phyloP scores from a whole-genome alignment of 2,329 filamentous ascomycete species.

The Cyanodermella asteris region DNA sequence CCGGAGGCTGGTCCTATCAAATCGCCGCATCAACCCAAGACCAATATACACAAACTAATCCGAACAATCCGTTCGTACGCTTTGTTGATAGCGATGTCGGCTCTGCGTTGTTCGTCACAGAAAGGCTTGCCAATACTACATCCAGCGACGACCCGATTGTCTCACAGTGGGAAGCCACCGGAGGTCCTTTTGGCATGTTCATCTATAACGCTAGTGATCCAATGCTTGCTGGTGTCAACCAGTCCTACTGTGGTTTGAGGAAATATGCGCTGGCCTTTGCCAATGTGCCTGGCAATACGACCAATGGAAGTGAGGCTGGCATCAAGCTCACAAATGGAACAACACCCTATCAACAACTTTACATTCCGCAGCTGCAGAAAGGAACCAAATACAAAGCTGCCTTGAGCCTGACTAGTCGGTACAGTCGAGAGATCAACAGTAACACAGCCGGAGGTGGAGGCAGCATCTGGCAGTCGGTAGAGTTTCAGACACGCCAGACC shows the following conservation, averaged over 20 bases:
- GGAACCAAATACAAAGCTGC: too few species aligned
- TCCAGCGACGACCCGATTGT: conserved; percentile 22
- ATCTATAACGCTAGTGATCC: conserved; percentile 38
- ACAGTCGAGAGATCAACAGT: too few species aligned
- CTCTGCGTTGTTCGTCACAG: conserved; percentile 58
- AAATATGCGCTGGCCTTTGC: conserved; percentile 41
- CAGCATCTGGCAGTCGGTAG: conserved; percentile 46
- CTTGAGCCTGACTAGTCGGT: too few species aligned
- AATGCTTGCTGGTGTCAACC: conserved; percentile 45
- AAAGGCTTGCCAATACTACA: conserved; percentile 38
- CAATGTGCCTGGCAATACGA: conserved; percentile 27
- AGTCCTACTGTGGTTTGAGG: conserved; percentile 64
- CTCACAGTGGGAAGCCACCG: conserved; percentile 33
- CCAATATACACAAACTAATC: conserved; percentile 45
- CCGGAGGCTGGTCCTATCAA: conserved; percentile 55
- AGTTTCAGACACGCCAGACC: too few species aligned
- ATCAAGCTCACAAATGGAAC: conserved; percentile 51
- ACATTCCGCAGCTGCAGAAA: conserved; percentile 43
- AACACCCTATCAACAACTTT: conserved; percentile 71
- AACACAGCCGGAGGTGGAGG: conserved; percentile 56
- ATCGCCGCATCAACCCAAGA: conserved; percentile 63
- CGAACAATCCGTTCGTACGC: conserved; percentile 36
- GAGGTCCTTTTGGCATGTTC: conserved; percentile 56
- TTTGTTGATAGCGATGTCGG: conserved; percentile 70
- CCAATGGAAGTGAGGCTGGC: conserved; percentile 29